Conservation (phyloP, 306 rosid genomes). For the Lathyrus aphaca region DNA sequence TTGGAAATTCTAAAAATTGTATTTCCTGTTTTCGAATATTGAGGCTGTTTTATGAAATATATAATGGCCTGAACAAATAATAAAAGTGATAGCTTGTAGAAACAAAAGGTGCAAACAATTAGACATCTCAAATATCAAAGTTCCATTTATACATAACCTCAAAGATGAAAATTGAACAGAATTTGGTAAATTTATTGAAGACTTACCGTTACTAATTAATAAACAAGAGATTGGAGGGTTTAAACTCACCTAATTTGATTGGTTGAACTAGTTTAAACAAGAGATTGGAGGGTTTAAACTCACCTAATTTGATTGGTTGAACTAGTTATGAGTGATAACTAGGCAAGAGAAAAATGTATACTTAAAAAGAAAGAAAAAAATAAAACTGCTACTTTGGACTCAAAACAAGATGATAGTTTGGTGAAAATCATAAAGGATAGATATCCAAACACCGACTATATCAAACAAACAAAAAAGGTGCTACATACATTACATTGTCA, state of each 20-base stretch:
- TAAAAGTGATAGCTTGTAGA: no score
- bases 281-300: not conserved
- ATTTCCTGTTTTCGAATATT: not conserved
- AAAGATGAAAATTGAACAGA: not conserved
- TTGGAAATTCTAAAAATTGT: not conserved
- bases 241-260: constrained; percentile 13
- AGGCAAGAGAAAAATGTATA: not conserved
- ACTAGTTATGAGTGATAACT: not conserved
- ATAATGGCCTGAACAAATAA: no score
- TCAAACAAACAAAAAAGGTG: not conserved
- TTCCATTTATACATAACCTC: no score
- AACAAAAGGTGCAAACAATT: not conserved
- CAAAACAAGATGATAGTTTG: constrained; percentile 30
- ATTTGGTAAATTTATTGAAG: no score
- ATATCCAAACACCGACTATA: constrained; percentile 29
- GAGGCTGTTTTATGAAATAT: not conserved
- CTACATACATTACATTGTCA: not conserved
- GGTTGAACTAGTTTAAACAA: constrained; percentile 10
- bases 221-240: not conserved
- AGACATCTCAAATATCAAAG: not conserved
- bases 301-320: constrained; percentile 24
- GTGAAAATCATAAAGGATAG: constrained; percentile 14
- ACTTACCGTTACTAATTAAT: no score
- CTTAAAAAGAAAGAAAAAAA: not conserved
- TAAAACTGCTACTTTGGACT: not conserved